Evolutionary conservation across 257 asterid genomes (phyloP), one percentile per base, ranked within the genome.

Genomic region (Capsicum pubescens): DNA sequence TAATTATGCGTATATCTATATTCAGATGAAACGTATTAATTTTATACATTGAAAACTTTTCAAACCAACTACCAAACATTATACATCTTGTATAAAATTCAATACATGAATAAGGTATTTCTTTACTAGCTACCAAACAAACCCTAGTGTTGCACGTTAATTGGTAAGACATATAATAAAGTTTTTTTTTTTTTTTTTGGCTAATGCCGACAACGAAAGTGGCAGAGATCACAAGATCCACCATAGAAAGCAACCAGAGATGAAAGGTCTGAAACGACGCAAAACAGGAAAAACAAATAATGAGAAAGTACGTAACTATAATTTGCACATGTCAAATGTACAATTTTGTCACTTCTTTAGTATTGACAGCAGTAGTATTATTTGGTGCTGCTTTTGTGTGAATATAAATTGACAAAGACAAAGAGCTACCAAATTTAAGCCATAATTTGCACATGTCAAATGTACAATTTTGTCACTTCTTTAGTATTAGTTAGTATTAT

Each of bases 241-340:
- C 60, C 56, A 14, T 48, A 3, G 15, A 48, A 72, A 46, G 3
- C 80, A 48, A 19, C n/a, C 36, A 72, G 32, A 10, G 60, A 50
- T 19, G 57, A 48, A 72, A 69, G 5, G 44, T 39, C 44, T 3
- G 44, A 39, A 39, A 2, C 44, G 44, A 39, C 2, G 44, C 44
- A 39, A 66, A 9, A 32, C 32, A 66, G 72, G 9, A 66, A 64
- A 5, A 35, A 67, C 11, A 6, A 66, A 66, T 66, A 66, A 66
- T 19, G 21, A 7, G 61, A 26, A 74, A 50, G 42, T 21, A 50
- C 42, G 58, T 72, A 48, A 48, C 21, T 26, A 26, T 26, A 26
- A 26, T 26, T 52, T 39, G 81, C 81, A 76, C 81, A 13, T 76
- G 63, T 76, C 44, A 50, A 50, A 17, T 50, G 80, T 26, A 39